Percentiles rank a stretch among this genome's conserved stretches.
Conservation (phyloP, 2,329 filamentous ascomycete species). For the Trichophyton verrucosum region DNA sequence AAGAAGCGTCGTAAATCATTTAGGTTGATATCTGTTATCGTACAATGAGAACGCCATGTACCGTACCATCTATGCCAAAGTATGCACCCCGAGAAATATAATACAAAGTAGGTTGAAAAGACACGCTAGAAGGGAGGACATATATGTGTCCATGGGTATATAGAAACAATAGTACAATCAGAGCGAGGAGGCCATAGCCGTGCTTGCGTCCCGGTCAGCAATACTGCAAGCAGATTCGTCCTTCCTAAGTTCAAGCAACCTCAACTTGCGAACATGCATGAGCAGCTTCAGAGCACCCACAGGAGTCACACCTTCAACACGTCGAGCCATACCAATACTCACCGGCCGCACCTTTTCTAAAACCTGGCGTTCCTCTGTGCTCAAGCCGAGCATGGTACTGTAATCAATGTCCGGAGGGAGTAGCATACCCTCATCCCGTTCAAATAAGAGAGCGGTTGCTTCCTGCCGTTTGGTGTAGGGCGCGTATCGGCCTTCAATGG, state of each 20-base stretch:
- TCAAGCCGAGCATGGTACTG: conserved; percentile 57
- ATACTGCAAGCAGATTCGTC: not conserved
- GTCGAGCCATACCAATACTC: conserved; percentile 73
- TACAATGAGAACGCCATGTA: not conserved
- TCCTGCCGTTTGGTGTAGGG: conserved; percentile 70
- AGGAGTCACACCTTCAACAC: conserved; percentile 62
- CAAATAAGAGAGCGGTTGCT: conserved; percentile 52
- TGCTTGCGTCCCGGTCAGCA: not conserved
- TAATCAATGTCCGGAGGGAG: conserved; percentile 71
- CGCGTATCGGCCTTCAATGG: conserved; percentile 73
- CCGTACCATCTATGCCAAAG: not conserved
- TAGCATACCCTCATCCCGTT: conserved; percentile 61
- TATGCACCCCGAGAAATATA: not conserved
- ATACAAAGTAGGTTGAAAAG: not conserved
- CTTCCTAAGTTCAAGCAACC: not conserved
- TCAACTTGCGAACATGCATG: conserved; percentile 27
- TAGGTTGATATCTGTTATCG: not conserved
- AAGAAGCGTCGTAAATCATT: not conserved
- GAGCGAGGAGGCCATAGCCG: not conserved
- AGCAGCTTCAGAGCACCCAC: conserved; percentile 34
- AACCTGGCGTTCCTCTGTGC: conserved; percentile 62
- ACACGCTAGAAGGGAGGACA: not conserved
- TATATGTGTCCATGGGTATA: not conserved
- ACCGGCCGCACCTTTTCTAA: conserved; percentile 63
- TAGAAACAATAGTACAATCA: not conserved